Base-by-base conservation (phyloP, 495 filamentous ascomycete genomes). In the Lineolata rhizophorae region DNA sequence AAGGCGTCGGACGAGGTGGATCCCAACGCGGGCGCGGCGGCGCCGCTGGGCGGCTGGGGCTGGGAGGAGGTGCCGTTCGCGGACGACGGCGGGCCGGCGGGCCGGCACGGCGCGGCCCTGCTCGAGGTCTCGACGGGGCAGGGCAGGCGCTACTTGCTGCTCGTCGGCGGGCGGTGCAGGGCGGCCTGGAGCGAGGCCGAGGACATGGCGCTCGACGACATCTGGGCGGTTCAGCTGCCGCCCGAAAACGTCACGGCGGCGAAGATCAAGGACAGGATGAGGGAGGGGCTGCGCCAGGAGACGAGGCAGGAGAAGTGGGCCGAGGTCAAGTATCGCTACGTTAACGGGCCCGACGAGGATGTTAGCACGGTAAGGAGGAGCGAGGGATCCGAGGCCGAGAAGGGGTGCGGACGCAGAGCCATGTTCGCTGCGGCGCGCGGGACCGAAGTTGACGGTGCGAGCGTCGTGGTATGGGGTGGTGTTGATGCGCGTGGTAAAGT, bases 171-270 rank as follows among this genome's bases (percentile, higher is more conserved):
- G 12, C 31, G 37, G 18, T 16, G 29, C 4, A 25, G 22, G 22
- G 22, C 8, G 8, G 12, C 8, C 12, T 8, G 12, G 22, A 12
- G 22, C 22, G 12, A 25, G 22, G 22, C 8, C 8, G 12, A 25
- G 22, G 34, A 37, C 9, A 26, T 18, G 5, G 9, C 22, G 5
- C 54, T 30, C 40, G 50, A 45, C 14, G 48, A 51, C 32, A 38
- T 51, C 26, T 53, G 48, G 48, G 32, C 44, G 18, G 44, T 50
- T 28, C 49, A 52, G 27, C 35, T 75, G 5, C 51, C 62, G 39
- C 47, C 60, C 0, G 51, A 41, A 64, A 55, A 58, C 24, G 55
- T 55, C 50, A 60, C 55, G 5, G 50, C 58, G 6, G 65, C 66
- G 4, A 55, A 52, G 27, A 37, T 68, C 16, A 58, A 61, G 16